These are phyloP conservation scores for Ophiostoma montium DNA, from an alignment of 2,329 filamentous ascomycete species.

Conservation along the genomic window DNA sequence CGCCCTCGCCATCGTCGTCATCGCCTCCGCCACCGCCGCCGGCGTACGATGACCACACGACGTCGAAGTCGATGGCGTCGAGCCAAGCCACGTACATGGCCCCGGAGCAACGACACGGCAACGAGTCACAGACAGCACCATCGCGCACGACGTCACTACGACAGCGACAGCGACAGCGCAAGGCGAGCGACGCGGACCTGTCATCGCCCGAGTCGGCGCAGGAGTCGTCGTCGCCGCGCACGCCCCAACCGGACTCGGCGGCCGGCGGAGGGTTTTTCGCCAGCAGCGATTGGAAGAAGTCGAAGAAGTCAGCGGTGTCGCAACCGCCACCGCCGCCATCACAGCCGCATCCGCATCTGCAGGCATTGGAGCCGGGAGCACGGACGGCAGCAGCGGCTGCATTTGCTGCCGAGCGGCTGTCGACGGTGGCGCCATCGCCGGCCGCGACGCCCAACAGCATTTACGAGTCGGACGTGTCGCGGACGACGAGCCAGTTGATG, in stretches of 20 bases:
- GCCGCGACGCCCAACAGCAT: constrained; percentile 4
- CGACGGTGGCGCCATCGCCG: constrained; percentile 9
- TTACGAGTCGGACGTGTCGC: constrained; percentile 3
- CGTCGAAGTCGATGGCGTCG: constrained; percentile 36
- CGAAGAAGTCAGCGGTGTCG: background rate
- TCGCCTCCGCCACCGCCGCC: too few relatives aligned
- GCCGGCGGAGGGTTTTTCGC: constrained; percentile 10
- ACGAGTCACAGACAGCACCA: background rate
- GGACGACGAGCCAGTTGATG: background rate
- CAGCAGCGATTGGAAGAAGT: constrained; percentile 19
- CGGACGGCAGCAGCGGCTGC: background rate
- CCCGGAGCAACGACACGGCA: background rate
- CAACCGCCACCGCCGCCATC: constrained; percentile 31
- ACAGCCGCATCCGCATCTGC: constrained; percentile 23
- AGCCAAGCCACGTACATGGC: constrained; percentile 38
- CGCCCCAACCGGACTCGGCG: constrained; percentile 32
- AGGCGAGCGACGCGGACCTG: constrained; percentile 31
- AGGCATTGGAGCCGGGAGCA: background rate
- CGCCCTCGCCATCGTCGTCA: constrained; percentile 38
- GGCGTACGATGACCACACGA: constrained; percentile 28
- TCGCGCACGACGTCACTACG: background rate
- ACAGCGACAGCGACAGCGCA: constrained; percentile 14
- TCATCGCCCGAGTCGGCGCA: constrained; percentile 36
- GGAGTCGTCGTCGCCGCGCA: constrained; percentile 47
- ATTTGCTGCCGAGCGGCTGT: constrained; percentile 20